These are phyloP conservation scores for Emiliania huxleyi DNA, from an alignment of 78 protist species.

Conservation along the genomic window DNA sequence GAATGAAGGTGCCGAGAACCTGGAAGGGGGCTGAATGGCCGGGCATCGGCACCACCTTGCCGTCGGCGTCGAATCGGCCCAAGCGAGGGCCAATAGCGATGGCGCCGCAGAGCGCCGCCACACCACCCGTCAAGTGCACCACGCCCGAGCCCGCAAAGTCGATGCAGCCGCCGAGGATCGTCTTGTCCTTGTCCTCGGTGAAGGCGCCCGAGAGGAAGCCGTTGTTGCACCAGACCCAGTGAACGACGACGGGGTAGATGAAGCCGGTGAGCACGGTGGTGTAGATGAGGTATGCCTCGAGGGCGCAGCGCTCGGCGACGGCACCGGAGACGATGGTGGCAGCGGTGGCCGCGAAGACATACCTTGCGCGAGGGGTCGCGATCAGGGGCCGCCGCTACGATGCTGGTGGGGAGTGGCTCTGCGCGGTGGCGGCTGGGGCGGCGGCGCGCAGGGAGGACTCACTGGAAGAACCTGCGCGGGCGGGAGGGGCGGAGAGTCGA, in stretches of 20 bases:
- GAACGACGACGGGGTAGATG: slow-evolving; percentile 63
- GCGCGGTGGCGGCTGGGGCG: too few species aligned
- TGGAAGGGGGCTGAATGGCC: background rate
- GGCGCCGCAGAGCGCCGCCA: slow-evolving; percentile 71
- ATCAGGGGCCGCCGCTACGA: too few species aligned
- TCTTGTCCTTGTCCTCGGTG: background rate
- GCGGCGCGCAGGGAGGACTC: too few species aligned
- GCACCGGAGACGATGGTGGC: slow-evolving; percentile 74
- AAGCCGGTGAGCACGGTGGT: slow-evolving; percentile 12
- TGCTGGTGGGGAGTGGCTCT: too few species aligned
- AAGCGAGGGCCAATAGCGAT: slow-evolving; percentile 74
- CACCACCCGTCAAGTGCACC: slow-evolving; percentile 86
- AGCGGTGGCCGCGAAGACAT: slow-evolving; percentile 51
- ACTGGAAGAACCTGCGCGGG: too few species aligned
- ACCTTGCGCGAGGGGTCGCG: too few species aligned
- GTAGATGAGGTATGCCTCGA: slow-evolving; percentile 52
- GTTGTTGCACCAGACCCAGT: slow-evolving; percentile 51
- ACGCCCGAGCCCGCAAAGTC: slow-evolving; percentile 64
- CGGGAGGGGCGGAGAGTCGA: too few species aligned
- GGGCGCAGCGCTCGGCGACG: slow-evolving; percentile 63
- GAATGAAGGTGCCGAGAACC: slow-evolving; percentile 50
- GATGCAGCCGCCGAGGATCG: background rate
- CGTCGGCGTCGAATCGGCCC: slow-evolving; percentile 65
- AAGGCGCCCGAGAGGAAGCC: background rate
- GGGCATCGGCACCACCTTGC: background rate